Evolutionary conservation across 148 eudicot species (phyloP).

Genomic region (Camellia granthamiana): DNA sequence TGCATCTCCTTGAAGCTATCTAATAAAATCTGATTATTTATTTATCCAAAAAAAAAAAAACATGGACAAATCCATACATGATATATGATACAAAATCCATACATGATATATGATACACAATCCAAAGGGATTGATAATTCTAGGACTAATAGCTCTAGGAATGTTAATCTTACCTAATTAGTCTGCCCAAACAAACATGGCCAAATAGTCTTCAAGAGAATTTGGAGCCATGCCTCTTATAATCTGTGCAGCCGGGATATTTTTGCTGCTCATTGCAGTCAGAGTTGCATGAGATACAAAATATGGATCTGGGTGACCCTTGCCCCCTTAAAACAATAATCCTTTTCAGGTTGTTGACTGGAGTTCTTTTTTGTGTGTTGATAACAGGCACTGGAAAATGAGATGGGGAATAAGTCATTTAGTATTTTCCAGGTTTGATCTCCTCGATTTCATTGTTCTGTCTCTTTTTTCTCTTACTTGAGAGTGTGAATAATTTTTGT

Average conservation of each 20-base stretch:
- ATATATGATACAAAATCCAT: too few relatives aligned
- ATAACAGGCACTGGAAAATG: slow-evolving; percentile 83
- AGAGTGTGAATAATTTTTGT: not conserved
- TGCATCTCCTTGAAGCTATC: too few relatives aligned
- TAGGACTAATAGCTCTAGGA: too few relatives aligned
- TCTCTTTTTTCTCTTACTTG: not conserved
- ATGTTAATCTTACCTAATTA: too few relatives aligned
- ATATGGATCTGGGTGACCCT: not conserved
- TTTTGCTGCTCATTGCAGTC: not conserved
- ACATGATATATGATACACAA: too few relatives aligned
- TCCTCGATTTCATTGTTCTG: not conserved
- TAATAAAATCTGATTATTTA: too few relatives aligned
- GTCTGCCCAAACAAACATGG: not conserved
- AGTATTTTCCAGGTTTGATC: slow-evolving; percentile 77
- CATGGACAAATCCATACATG: too few relatives aligned
- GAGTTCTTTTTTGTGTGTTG: slow-evolving; percentile 16
- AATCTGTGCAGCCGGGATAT: not conserved
- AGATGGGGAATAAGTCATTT: slow-evolving; percentile 89
- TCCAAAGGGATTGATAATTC: too few relatives aligned
- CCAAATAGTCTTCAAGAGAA: not conserved
- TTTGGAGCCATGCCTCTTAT: not conserved
- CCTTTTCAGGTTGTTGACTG: slow-evolving; percentile 17
- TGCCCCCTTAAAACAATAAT: not conserved
- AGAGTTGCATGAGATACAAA: not conserved
- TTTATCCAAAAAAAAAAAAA: too few relatives aligned